A percentile compares a stretch with the other conserved stretches of the same genome.
These are phyloP conservation scores for Boletus rufocinnamomeus DNA, from an alignment of 768 basidiomycete species.

Conservation along the genomic window DNA sequence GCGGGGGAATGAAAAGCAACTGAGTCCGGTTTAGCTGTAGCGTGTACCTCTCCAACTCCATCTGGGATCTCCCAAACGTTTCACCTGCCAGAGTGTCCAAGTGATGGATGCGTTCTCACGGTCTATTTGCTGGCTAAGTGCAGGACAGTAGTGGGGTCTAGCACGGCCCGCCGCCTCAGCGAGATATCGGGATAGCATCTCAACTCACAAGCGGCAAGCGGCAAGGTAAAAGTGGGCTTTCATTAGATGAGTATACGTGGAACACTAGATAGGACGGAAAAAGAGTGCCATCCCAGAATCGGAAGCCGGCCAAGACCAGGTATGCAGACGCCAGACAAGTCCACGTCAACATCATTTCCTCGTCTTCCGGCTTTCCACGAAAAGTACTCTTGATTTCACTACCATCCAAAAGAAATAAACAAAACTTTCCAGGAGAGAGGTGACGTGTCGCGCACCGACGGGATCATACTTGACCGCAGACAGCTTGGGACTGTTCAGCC, in stretches of 20 bases:
- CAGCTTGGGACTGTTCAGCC: slow-evolving; percentile 68
- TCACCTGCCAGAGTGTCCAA: not conserved
- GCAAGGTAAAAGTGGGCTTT: not conserved
- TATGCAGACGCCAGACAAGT: not conserved
- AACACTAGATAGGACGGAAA: not conserved
- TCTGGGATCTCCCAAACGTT: not conserved
- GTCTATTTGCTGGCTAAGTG: not conserved
- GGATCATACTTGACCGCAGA: slow-evolving; percentile 95
- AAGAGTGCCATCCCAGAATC: not conserved
- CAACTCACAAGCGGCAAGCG: not conserved
- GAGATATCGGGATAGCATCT: not conserved
- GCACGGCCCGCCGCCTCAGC: not conserved
- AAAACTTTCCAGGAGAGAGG: not conserved
- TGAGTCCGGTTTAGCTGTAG: slow-evolving; percentile 27
- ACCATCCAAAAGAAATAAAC: not conserved
- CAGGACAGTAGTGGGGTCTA: no score
- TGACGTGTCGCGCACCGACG: slow-evolving; percentile 52
- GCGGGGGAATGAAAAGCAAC: slow-evolving; percentile 26
- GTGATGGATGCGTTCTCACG: not conserved
- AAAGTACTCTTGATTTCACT: slow-evolving; percentile 75
- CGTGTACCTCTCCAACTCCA: slow-evolving; percentile 10
- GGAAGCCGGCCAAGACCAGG: not conserved
- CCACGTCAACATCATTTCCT: slow-evolving; percentile 46
- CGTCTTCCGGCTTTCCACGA: slow-evolving; percentile 78
- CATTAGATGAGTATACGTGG: slow-evolving; percentile 1